Percentiles rank a stretch among this genome's conserved stretches.
phyloP scores from a whole-genome alignment of 805 yeast species.

The Tetrapisispora taiwanensis region DNA sequence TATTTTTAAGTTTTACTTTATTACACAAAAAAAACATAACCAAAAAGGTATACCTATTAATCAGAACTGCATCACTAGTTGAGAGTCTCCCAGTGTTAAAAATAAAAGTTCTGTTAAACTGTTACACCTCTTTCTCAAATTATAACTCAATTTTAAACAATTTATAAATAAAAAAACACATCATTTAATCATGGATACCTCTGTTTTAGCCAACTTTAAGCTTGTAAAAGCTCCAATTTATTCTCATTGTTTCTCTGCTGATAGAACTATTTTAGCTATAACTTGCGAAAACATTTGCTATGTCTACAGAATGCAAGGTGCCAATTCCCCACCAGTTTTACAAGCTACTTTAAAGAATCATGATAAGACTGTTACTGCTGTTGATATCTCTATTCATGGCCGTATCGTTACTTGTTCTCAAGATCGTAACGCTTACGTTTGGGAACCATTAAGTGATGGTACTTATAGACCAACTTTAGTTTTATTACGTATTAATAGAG shows the following conservation, averaged over 20 bases:
- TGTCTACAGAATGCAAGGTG: conserved; percentile 50
- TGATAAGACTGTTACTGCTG: conserved; percentile 89
- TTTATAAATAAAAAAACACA: too few relatives aligned
- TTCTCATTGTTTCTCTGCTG: conserved; percentile 80
- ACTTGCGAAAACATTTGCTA: conserved; percentile 72
- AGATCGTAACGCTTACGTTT: conserved; percentile 94
- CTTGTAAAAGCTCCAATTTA: conserved; percentile 80
- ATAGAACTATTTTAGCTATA: conserved; percentile 58
- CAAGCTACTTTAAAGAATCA: conserved; percentile 68
- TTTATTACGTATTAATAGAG: conserved; percentile 81
- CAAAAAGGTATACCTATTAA: not conserved
- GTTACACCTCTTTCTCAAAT: too few relatives aligned
- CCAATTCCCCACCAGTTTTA: conserved; percentile 43
- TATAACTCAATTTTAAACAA: too few relatives aligned
- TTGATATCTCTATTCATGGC: conserved; percentile 82
- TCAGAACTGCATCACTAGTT: conserved; percentile 11
- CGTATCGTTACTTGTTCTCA: conserved; percentile 94
- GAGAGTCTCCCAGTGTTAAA: conserved; percentile 25
- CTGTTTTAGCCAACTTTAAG: conserved; percentile 36
- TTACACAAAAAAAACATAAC: too few relatives aligned
- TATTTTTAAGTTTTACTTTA: too few relatives aligned
- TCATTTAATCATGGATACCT: conserved; percentile 5
- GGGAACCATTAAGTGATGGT: conserved; percentile 65
- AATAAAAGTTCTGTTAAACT: too few relatives aligned
- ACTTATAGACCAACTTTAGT: conserved; percentile 82